These are phyloP conservation scores for Phytopythium mirpurense DNA, from an alignment of 352 stramenopile genomes.

Conservation along the genomic window DNA sequence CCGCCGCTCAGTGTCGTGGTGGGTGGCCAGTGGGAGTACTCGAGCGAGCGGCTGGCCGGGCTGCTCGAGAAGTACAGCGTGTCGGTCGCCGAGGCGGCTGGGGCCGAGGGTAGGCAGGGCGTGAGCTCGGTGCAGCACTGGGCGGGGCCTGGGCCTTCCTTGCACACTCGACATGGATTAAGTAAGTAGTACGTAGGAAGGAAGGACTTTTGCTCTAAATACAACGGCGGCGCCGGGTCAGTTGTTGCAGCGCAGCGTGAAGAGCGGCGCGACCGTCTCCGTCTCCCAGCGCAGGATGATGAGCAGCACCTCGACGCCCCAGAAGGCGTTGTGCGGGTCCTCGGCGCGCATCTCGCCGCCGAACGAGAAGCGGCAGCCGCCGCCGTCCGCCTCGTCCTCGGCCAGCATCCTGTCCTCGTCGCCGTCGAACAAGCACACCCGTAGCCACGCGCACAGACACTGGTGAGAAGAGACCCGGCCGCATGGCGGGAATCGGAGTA, in stretches of 20 bases:
- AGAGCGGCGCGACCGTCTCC: slow-evolving; percentile 33
- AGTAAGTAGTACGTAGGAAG: no score
- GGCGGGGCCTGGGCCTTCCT: no score
- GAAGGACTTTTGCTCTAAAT: no score
- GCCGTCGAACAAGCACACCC: no score
- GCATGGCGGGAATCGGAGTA: no score
- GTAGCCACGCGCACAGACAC: no score
- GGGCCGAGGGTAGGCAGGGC: not conserved
- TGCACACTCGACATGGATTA: no score
- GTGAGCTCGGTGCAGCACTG: no score
- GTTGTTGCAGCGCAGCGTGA: slow-evolving; percentile 27
- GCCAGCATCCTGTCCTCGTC: slow-evolving; percentile 33
- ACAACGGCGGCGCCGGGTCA: not conserved
- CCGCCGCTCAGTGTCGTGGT: not conserved
- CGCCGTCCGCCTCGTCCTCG: slow-evolving; percentile 25
- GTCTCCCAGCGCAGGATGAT: slow-evolving; percentile 40
- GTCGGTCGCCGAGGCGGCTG: slow-evolving; percentile 19
- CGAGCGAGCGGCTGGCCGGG: slow-evolving; percentile 45
- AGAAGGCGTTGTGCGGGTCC: slow-evolving; percentile 38
- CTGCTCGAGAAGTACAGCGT: slow-evolving; percentile 70
- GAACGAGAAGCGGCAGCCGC: slow-evolving; percentile 34
- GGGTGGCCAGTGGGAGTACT: slow-evolving; percentile 56
- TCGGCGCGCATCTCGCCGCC: slow-evolving; percentile 24
- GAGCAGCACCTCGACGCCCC: slow-evolving; percentile 46
- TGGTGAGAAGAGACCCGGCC: no score